phyloP scores from a whole-genome alignment of 2,329 filamentous ascomycete species.

The Corynespora cassiicola region DNA sequence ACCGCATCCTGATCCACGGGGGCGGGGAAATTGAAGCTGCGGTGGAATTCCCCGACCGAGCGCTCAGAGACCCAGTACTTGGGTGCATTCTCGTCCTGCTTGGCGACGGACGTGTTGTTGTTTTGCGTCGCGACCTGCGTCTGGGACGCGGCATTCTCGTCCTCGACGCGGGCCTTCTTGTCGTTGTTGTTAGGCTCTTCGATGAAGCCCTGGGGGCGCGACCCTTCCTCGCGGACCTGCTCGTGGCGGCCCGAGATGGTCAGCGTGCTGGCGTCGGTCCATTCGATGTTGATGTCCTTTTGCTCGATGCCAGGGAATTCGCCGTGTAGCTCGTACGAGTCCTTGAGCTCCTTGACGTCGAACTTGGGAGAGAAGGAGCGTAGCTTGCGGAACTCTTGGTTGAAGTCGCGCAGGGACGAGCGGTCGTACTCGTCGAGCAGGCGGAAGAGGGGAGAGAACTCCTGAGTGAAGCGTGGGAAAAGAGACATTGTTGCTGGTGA shows the following conservation, averaged over 20 bases:
- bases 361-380: constrained; percentile 77
- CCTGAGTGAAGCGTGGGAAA: constrained; percentile 49
- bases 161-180: constrained; percentile 68
- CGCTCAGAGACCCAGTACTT: constrained; percentile 75
- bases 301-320: constrained; percentile 79
- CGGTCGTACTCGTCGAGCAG: constrained; percentile 57
- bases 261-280: constrained; percentile 77
- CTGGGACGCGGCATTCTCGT: constrained; percentile 53
- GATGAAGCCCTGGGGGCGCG: constrained; percentile 56
- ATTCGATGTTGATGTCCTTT: constrained; percentile 78
- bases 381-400: constrained; percentile 34
- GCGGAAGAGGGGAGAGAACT: constrained; percentile 54
- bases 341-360: constrained; percentile 74
- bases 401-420: constrained; percentile 33
- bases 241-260: constrained; percentile 74
- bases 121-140: constrained; percentile 35
- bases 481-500: constrained; percentile 47
- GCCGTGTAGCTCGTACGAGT: constrained; percentile 77
- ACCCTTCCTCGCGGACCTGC: constrained; percentile 65
- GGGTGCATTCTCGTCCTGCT: constrained; percentile 49
- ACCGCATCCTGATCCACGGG: constrained; percentile 67
- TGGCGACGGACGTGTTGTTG: constrained; percentile 47
- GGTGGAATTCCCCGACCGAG: constrained; percentile 64
- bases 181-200: constrained; percentile 48
- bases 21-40: constrained; percentile 65